A percentile compares a stretch with the other conserved stretches of the same genome.
phyloP scores from a whole-genome alignment of 371 early-diverging fungal species.

The Phascolomyces articulosus region DNA sequence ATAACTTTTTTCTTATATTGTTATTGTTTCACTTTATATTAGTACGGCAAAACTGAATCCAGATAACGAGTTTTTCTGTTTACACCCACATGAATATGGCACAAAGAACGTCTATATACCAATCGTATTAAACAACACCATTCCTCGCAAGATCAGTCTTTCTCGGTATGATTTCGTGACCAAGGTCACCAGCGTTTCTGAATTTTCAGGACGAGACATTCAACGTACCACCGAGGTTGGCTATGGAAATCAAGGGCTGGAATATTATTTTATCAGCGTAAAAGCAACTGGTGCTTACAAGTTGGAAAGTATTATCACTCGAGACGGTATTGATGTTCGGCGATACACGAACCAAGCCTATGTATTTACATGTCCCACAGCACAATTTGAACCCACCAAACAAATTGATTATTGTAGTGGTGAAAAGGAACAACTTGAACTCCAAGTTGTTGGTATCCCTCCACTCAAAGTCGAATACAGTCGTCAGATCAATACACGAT shows the following conservation, averaged over 20 bases:
- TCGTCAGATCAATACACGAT: conserved; percentile 14
- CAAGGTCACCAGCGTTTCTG: conserved; percentile 8
- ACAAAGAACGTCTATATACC: conserved; percentile 46
- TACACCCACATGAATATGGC: conserved; percentile 34
- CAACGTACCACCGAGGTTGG: conserved; percentile 45
- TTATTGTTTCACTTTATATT: neutral
- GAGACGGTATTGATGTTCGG: conserved; percentile 42
- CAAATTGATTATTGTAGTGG: conserved; percentile 38
- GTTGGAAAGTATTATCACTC: conserved; percentile 36
- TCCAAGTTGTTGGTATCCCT: conserved; percentile 44
- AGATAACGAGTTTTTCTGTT: conserved; percentile 42
- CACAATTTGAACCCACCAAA: conserved; percentile 24
- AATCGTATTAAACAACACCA: conserved; percentile 50
- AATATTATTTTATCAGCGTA: conserved; percentile 41
- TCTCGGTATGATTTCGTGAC: conserved; percentile 49
- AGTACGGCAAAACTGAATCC: conserved; percentile 55
- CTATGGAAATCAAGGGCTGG: conserved; percentile 36
- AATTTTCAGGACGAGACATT: conserved; percentile 34
- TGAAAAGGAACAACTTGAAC: conserved; percentile 30
- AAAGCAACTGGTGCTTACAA: conserved; percentile 44
- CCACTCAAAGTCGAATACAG: conserved; percentile 44
- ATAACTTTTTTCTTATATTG: no score
- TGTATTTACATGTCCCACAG: conserved; percentile 49
- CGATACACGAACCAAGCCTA: conserved; percentile 31
- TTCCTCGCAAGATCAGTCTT: conserved; percentile 40